Evolutionary conservation across 202 grass and related monocot genomes (phyloP).

Genomic region (Panicum hallii): DNA sequence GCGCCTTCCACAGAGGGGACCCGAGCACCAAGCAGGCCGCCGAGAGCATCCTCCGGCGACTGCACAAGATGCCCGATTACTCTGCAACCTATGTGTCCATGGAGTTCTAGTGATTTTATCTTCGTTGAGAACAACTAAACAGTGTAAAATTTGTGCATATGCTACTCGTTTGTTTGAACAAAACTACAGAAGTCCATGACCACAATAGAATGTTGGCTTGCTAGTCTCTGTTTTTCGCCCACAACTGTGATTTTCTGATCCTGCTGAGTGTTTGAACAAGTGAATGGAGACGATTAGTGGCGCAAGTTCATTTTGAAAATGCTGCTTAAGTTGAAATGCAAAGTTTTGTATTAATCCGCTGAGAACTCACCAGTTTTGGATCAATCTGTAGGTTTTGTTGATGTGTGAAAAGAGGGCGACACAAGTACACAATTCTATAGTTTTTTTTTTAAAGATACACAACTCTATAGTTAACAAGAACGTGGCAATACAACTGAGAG

Average conservation of each 20-base stretch:
- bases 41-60: slow-evolving; percentile 70
- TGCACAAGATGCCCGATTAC: slow-evolving; percentile 69
- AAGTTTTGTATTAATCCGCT: not conserved
- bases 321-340: not conserved
- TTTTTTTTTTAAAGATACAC: no score
- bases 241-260: not conserved
- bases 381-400: no score
- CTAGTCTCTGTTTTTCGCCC: not conserved
- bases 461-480: no score
- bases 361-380: no score
- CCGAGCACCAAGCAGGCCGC: slow-evolving; percentile 65
- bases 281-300: not conserved
- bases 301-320: not conserved
- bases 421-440: no score
- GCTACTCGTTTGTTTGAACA: slow-evolving; percentile 10
- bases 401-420: no score
- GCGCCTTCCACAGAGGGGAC: slow-evolving; percentile 80
- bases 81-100: slow-evolving; percentile 59
- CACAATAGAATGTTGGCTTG: not conserved
- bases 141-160: not conserved
- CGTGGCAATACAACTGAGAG: no score
- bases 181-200: not conserved
- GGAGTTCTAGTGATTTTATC: slow-evolving; percentile 52
- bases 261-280: not conserved
- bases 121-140: not conserved